Conservation (phyloP, 2,329 filamentous ascomycete genomes). For the Cladophialophora psammophila region DNA sequence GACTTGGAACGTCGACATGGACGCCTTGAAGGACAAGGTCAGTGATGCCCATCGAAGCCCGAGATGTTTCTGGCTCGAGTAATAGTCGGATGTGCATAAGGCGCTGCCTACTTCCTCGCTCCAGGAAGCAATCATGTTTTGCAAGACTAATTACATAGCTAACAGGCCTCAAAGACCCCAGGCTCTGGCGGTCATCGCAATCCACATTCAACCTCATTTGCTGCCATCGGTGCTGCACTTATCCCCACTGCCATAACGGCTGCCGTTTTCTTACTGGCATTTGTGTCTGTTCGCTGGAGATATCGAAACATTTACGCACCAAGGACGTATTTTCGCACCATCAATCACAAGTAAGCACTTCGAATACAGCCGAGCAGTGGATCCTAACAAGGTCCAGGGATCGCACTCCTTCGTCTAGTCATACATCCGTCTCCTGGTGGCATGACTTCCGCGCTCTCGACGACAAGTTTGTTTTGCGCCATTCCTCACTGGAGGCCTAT, state of each 20-base stretch:
- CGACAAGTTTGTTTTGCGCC: conserved; percentile 84
- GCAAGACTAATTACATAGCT: neutral
- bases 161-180: conserved; percentile 25
- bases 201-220: conserved; percentile 57
- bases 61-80: neutral
- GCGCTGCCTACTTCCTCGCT: neutral
- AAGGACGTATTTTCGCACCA: conserved; percentile 44
- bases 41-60: conserved; percentile 4
- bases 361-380: neutral
- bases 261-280: conserved; percentile 53
- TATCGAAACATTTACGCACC: conserved; percentile 58
- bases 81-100: neutral
- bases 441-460: conserved; percentile 60
- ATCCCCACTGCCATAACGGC: conserved; percentile 56
- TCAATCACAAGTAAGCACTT: conserved; percentile 46
- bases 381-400: conserved; percentile 26
- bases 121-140: neutral
- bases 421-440: conserved; percentile 33
- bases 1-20: conserved; percentile 18
- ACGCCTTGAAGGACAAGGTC: conserved; percentile 30
- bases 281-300: conserved; percentile 55
- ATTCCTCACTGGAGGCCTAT: conserved; percentile 89
- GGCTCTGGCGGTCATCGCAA: conserved; percentile 34
- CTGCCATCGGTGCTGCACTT: conserved; percentile 57
- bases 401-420: conserved; percentile 40